Evolutionary conservation across 768 basidiomycete species (phyloP).

Genomic region (Sarcodon aspratus): DNA sequence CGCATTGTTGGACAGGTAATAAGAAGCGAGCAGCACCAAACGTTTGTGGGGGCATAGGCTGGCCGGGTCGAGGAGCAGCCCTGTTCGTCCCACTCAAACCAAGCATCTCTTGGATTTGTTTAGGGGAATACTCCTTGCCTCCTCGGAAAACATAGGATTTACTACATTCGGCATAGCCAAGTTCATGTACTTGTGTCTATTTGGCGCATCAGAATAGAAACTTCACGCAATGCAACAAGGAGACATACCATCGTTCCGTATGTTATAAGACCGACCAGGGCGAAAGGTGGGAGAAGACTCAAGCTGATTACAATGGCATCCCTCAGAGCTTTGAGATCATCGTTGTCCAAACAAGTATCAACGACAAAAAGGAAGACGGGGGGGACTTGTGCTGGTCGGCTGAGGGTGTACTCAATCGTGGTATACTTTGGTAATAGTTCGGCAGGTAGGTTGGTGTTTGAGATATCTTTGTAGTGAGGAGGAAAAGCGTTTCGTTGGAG

Average conservation of each 20-base stretch:
- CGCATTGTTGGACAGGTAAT: conserved; percentile 83
- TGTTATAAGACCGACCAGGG: conserved; percentile 92
- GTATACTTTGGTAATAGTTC: conserved; percentile 97
- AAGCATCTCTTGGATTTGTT: conserved; percentile 98
- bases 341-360: conserved; percentile 92
- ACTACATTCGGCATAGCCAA: conserved; percentile 90
- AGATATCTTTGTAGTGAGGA: conserved; percentile 97
- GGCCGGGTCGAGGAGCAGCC: conserved; percentile 79
- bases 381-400: conserved; percentile 82
- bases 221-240: neutral
- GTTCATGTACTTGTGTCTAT: conserved; percentile 96
- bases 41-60: conserved; percentile 68
- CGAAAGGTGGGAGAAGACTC: conserved; percentile 85
- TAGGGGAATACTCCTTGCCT: conserved; percentile 89
- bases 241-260: conserved; percentile 87
- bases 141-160: conserved; percentile 99
- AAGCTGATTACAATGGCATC: conserved; percentile 94
- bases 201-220: neutral
- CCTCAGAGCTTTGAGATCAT: conserved; percentile 90
- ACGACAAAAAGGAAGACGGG: conserved; percentile 97
- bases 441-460: conserved; percentile 90
- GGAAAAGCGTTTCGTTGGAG: conserved; percentile 95
- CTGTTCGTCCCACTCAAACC: conserved; percentile 71
- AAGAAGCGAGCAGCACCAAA: conserved; percentile 88
- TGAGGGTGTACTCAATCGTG: conserved; percentile 98